Evolutionary conservation across 306 rosid genomes (phyloP), one percentile per base, ranked within the genome.

Genomic region (Cucumis cinereus): DNA sequence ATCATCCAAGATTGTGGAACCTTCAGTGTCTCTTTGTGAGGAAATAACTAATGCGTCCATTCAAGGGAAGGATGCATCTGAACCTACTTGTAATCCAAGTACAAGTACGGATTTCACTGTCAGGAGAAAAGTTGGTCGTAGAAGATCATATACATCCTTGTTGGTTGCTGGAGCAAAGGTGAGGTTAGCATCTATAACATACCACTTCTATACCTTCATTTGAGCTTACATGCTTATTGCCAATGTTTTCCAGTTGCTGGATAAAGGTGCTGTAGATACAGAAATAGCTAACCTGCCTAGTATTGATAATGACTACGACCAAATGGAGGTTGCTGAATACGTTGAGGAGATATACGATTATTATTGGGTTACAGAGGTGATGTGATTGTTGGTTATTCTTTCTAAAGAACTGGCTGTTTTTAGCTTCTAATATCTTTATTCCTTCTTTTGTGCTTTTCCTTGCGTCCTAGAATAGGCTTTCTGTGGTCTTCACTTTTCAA

Each of bases 271-370:
- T 43, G 84, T 80, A 68, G 88, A 38, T 53, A 40, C 58, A 54
- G 77, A 84, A 88, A 78, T 75, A 40, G 86, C 87, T 68, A 82
- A 82, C 77, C 86, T 91, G 8, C 96, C 96, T 49, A 87, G 73
- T 75, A 89, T 93, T 50, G 98, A 93, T 82, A 79, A 91, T 87
- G 81, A 79, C 53, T 30, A 83, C 81, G 88, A 93, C 80, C 97
- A 93, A 81, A 89, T 88, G 71, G 98, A 93, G 87, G 97, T 93
- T 76, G 85, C 93, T 68, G 97, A 91, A 77, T 91, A 90, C 67
- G 80, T 93, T 80, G 92, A 91, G 78, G 98, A 88, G 40, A 90
- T 91, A 76, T 90, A 91, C 84, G 87, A 67, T 58, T 91, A 91
- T 68, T 93, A 93, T 81, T 93, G 98, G 98, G 74, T 83, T 75